Conservation (phyloP, 345 rosid genomes). For the Hypericum androsaemum region DNA sequence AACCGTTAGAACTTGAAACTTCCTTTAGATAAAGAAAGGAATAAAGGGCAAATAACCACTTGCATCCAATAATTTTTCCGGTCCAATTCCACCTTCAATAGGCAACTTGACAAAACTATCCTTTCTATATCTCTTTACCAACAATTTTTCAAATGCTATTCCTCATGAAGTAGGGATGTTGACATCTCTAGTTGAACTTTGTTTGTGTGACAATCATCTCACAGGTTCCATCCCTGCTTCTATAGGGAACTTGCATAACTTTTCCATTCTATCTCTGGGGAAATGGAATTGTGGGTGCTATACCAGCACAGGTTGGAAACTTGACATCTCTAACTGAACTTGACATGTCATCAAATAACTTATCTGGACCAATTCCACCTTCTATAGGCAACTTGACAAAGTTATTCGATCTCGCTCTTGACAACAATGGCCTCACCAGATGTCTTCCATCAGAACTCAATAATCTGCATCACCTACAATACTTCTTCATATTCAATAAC, state of each 20-base stretch:
- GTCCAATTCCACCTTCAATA: neutral
- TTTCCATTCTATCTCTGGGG: too few relatives aligned
- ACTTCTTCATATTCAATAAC: neutral
- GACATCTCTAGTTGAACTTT: too few relatives aligned
- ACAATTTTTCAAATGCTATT: slow-evolving; percentile 18
- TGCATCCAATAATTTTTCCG: neutral
- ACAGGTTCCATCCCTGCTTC: too few relatives aligned
- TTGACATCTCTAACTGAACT: neutral
- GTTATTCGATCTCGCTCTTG: neutral
- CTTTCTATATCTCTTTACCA: neutral
- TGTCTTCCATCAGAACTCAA: neutral
- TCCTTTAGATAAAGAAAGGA: too few relatives aligned
- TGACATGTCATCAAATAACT: slow-evolving; percentile 7
- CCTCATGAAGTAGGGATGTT: slow-evolving; percentile 10
- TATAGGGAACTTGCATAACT: too few relatives aligned
- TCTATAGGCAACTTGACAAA: neutral
- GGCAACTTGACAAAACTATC: neutral
- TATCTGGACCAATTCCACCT: slow-evolving; percentile 1
- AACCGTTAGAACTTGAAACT: too few relatives aligned
- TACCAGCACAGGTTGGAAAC: neutral
- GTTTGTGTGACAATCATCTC: too few relatives aligned
- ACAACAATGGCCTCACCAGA: neutral
- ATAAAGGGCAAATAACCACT: too few relatives aligned
- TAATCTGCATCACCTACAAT: neutral
- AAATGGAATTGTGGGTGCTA: too few relatives aligned